Evolutionary conservation across 2,329 filamentous ascomycete genomes (phyloP), one percentile per base, ranked within the genome.

Genomic region (Ambrosiella beaveri): DNA sequence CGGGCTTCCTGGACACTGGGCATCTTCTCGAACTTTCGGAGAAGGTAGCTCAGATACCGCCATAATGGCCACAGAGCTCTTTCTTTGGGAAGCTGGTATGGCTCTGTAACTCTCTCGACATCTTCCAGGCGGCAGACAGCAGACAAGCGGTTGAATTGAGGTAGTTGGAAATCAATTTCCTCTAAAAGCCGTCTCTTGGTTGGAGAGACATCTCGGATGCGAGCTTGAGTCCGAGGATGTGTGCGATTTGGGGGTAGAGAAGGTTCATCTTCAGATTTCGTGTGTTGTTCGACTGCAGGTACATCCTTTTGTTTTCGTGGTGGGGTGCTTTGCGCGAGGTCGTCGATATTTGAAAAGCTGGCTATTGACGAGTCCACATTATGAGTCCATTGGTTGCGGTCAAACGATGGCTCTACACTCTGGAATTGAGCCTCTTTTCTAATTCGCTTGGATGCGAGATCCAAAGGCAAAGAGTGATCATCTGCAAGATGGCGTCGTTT

Each of bases 21-120:
- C 39, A 54, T 40, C 35, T 51, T 56, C 2, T 49, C 39, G 40
- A 61, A 40, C 8, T 61, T 58, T 11, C 59, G 54, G 12, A 39
- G 51, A 5, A 62, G 49, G n/a, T 61, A 61, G 19, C 40, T 53
- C 6, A 61, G 59, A 40, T 58, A 58, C 7, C 60, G 44, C 57
- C 57, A 62, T 19, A 61, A 39, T 11, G 57, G 59, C 54, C 57
- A 59, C 6, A 41, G 39, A 8, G 38, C 35, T 15, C 57, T 41
- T 13, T 59, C 54, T 12, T 36, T 27, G 5, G 57, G 57, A 35
- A 59, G 53, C 15, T 59, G 57, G 13, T 51, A 59, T 7, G 45
- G 57, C 36, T 59, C 17, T 8, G 12, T 19, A 12, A 53, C 41
- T 13, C 51, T 40, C 8, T 39, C 19, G 36, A 59, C 36, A 47